phyloP scores from a whole-genome alignment of 192 early-diverging fungal species.

The Dimargaris cristalligena region DNA sequence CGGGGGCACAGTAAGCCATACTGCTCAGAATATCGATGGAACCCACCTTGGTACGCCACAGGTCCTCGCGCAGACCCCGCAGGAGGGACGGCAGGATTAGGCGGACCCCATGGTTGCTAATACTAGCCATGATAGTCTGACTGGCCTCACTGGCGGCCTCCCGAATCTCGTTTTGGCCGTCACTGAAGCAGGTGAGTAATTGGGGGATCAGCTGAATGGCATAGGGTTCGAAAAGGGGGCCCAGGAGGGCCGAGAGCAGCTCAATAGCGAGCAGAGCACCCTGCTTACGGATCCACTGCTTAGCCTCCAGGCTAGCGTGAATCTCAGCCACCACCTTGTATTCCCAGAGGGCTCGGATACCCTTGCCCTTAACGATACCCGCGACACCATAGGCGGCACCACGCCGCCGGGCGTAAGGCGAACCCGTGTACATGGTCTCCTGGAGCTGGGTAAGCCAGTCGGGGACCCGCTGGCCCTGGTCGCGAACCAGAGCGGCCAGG shows the following conservation, averaged over 20 bases:
- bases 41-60: constrained; percentile 96
- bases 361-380: constrained; percentile 80
- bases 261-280: constrained; percentile 92
- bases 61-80: constrained; percentile 68
- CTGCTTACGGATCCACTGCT: constrained; percentile 60
- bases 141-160: constrained; percentile 80
- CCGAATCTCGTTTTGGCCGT: constrained; percentile 66
- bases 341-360: constrained; percentile 73
- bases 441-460: constrained; percentile 43
- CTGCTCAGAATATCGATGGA: constrained; percentile 83
- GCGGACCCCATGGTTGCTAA: constrained; percentile 93
- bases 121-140: constrained; percentile 84
- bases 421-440: constrained; percentile 46
- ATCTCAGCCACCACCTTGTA: constrained; percentile 64
- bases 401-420: constrained; percentile 71
- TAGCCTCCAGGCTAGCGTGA: constrained; percentile 39
- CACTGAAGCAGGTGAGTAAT: constrained; percentile 76
- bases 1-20: constrained; percentile 93
- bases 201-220: constrained; percentile 84
- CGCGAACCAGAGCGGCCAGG: constrained; percentile 67
- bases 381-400: constrained; percentile 94
- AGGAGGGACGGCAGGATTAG: constrained; percentile 81
- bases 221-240: constrained; percentile 92
- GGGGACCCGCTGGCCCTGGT: constrained; percentile 36
- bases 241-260: constrained; percentile 65